Base-by-base conservation (phyloP, 768 basidiomycete species). In the Lentinus brumalis region DNA sequence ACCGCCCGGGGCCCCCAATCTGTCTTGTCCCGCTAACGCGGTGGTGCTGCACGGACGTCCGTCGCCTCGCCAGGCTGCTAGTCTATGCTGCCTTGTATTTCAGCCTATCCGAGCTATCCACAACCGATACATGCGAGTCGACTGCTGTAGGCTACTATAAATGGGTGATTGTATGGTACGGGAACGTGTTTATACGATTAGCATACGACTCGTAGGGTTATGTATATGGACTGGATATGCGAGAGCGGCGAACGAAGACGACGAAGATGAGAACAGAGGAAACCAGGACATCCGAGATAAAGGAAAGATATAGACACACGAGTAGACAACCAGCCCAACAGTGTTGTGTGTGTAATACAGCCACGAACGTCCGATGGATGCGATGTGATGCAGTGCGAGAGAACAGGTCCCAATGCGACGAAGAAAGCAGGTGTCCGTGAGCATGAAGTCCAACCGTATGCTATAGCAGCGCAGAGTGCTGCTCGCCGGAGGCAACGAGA, bases 401-500 rank as follows among this genome's bases (percentile, higher is more conserved):
- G 44, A 21, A 26, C 15, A 55, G 8, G 51, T 26, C 21, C 31
- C 14, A 12, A 53, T 60, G 41, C 53, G 47, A 18, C 26, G 35
- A 45, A 29, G 18, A 56, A 31, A 49, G 18, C 42, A 26, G n/a
- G 41, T 61, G 57, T 60, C 21, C 53, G 44, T 45, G 58, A 31
- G 53, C 59, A 57, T 51, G 50, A 30, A 52, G 31, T 51, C 56
- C 53, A 49, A 51, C 44, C 29, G 41, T 8, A 55, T 51, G 30
- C 67, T 76, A 90, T 74, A 90, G 75, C 53, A 92, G 76, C 18
- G 83, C 90, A 5, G 76, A 70, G 32, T 76, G 79, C 15, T 90
- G 86, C 68, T 82, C 84, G 55, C 91, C 90, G 7, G 81, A 72
- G 14, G 77, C 81, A 18, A 91, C 89, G 32, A 92, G 84, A 45